Base-by-base conservation (phyloP, 73 alveolate species). In the Symbiodinium natans region DNA sequence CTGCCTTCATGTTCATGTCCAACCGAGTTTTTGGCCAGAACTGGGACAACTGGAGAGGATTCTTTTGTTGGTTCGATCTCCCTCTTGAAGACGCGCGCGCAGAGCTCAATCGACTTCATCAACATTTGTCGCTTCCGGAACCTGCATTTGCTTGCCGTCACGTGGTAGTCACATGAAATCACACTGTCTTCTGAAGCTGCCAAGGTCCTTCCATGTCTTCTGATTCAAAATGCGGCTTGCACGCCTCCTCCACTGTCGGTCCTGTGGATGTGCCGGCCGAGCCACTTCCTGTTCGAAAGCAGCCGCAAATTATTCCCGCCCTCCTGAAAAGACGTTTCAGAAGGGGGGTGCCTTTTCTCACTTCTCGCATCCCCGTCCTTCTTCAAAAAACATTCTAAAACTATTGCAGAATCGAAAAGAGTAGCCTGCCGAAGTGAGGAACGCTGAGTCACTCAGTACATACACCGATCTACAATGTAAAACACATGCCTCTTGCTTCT, bases 161-260 rank as follows among this genome's bases (percentile, higher is more conserved):
- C 63, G 17, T 10, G n/a, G 15, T 77, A 1, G 40, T 19, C 33
- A 3, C 41, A 21, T 3, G 3, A n/a, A 21, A 19, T 9, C 42
- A 9, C 41, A 23, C 39, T 68, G 71, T 80, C 19, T 29, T 11
- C 15, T 10, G 29, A 38, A 36, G 21, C 11, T 2, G 36, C 7
- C 5, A 46, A 21, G 31, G 27, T 29, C 5, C 17, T 21, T 13
- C 75, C 75, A 21, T 56, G 75, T 56, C 27, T 56, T 29, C 75
- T 56, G 17, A 2, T 21, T 21, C 13, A 15, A 15, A 15, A 13
- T 21, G 13, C 74, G 13, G 74, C 74, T 54, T 21, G 7, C 82
- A 68, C 11, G 43, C 94, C 94, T 88, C 95, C 85, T 88, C 95
- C 86, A 88, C 95, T 2, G 95, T 88, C 21, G 95, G 95, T 27